Base-by-base conservation (phyloP, 129 eudicot species). In the Dittrichia graveolens region DNA sequence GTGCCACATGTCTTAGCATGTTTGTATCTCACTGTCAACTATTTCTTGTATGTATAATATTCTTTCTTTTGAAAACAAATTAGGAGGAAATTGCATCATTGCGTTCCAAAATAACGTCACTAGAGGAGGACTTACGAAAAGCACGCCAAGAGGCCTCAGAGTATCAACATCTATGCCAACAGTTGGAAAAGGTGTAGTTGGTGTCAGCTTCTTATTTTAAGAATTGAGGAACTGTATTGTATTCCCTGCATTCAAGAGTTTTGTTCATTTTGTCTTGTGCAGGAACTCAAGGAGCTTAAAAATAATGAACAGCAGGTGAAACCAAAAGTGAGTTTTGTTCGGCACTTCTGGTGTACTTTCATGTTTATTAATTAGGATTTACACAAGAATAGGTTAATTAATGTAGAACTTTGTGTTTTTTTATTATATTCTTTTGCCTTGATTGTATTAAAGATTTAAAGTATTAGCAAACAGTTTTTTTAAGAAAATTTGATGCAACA, bases 251-350 rank as follows among this genome's bases (percentile, higher is more conserved):
- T 16, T 67, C 50, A 14, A 43, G 64, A 61, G 69, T 55, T 66
- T 39, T 60, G 45, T 52, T 62, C 52, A 41, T 54, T 61, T 49
- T 47, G 42, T 49, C 62, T 49, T 84, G 62, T n/a, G 62, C 85
- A 94, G 98, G 98, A 94, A 72, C 85, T 94, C 65, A 94, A 90
- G 89, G 97, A 94, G 79, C 71, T 84, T 3, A 94, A 90, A 88
- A 89, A 78, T 69, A 56, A 31, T 54, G 98, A 94, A 52, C 96
- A 82, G 67, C 96, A 80, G 65, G 78, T 88, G 85, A 90, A 90
- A 80, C 95, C 97, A 55, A 94, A 90, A 89, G 98, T 94, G 52
- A 65, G 83, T 54, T 67, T 71, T 49, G 42, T 55, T 64, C 9
- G 0, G 31, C 31, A 24, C 31, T 18, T 3, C 43, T 60, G 62